Evolutionary conservation across 2,329 filamentous ascomycete species (phyloP).

Genomic region (Aspergillus ibericus): DNA sequence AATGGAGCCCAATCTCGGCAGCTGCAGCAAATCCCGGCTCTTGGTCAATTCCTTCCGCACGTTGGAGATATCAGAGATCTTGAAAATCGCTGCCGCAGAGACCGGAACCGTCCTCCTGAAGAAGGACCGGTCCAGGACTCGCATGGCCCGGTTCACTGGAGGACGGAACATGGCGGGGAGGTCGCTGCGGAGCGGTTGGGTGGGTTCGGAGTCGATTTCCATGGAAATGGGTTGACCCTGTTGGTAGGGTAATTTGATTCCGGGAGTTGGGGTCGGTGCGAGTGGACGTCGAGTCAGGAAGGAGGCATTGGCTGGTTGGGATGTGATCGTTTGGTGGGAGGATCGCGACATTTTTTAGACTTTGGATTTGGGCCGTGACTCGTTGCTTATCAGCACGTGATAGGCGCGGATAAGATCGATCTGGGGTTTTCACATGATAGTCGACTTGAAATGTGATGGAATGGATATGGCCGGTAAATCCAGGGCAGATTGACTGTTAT

Average conservation of each 20-base stretch:
- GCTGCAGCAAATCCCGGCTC: constrained; percentile 64
- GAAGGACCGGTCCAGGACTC: constrained; percentile 76
- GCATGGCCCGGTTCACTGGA: constrained; percentile 76
- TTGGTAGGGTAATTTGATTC: too few relatives aligned
- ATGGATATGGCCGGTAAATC: not conserved
- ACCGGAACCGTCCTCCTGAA: constrained; percentile 76
- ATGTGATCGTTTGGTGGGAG: not conserved
- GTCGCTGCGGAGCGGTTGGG: constrained; percentile 25
- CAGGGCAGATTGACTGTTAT: not conserved
- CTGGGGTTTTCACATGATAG: not conserved
- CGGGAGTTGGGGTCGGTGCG: not conserved
- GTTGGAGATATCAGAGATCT: constrained; percentile 71
- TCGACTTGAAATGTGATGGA: not conserved
- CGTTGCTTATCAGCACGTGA: not conserved
- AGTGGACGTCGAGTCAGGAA: not conserved
- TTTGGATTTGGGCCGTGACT: not conserved
- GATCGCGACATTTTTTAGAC: not conserved
- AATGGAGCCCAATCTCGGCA: constrained; percentile 65
- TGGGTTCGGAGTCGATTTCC: constrained; percentile 15
- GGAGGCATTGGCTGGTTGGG: not conserved
- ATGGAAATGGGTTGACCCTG: constrained; percentile 8
- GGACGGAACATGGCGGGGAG: constrained; percentile 66
- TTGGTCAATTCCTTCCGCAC: constrained; percentile 67
- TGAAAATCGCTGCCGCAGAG: constrained; percentile 74
- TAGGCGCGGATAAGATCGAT: not conserved